Evolutionary conservation across 2,329 filamentous ascomycete species (phyloP).

Genomic region (Colletotrichum cordylinicola): DNA sequence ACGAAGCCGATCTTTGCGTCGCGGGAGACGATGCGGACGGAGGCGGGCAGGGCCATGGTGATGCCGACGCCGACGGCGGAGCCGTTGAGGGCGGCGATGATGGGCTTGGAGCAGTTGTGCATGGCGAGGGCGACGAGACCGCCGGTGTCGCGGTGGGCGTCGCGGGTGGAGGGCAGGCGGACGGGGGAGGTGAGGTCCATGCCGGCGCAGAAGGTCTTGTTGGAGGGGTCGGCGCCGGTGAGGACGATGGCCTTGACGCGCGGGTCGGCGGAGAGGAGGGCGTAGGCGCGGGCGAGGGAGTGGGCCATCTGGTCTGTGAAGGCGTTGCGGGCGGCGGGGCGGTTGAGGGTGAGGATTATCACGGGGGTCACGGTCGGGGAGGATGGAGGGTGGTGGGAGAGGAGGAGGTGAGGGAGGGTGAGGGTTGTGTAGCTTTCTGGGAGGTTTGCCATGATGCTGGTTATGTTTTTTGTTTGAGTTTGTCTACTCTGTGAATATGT

Average conservation of each 20-base stretch:
- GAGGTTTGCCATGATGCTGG: slow-evolving; percentile 18
- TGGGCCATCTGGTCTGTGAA: slow-evolving; percentile 70
- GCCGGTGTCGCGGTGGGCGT: slow-evolving; percentile 53
- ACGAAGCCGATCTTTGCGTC: slow-evolving; percentile 76
- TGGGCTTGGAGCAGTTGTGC: slow-evolving; percentile 62
- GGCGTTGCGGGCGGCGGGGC: slow-evolving; percentile 71
- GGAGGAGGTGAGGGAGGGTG: slow-evolving; percentile 46
- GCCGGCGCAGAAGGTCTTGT: slow-evolving; percentile 63
- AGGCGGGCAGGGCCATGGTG: slow-evolving; percentile 64
- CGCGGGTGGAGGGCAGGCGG: slow-evolving; percentile 27
- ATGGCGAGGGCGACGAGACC: slow-evolving; percentile 61
- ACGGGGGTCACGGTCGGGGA: slow-evolving; percentile 64
- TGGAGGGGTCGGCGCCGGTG: slow-evolving; percentile 53
- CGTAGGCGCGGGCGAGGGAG: slow-evolving; percentile 62
- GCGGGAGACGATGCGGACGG: slow-evolving; percentile 57
- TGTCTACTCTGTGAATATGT: neutral
- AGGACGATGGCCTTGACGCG: slow-evolving; percentile 62
- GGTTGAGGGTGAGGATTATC: slow-evolving; percentile 68
- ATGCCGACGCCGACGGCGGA: slow-evolving; percentile 66
- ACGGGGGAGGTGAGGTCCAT: slow-evolving; percentile 55
- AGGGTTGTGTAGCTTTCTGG: slow-evolving; percentile 46
- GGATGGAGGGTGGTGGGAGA: slow-evolving; percentile 54
- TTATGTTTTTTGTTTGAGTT: neutral
- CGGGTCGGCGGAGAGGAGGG: slow-evolving; percentile 55
- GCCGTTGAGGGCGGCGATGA: slow-evolving; percentile 64